Percentiles rank a stretch among this genome's conserved stretches.
Conservation (phyloP, 1,284 basidiomycete species). For the Termitomyces sp. region DNA sequence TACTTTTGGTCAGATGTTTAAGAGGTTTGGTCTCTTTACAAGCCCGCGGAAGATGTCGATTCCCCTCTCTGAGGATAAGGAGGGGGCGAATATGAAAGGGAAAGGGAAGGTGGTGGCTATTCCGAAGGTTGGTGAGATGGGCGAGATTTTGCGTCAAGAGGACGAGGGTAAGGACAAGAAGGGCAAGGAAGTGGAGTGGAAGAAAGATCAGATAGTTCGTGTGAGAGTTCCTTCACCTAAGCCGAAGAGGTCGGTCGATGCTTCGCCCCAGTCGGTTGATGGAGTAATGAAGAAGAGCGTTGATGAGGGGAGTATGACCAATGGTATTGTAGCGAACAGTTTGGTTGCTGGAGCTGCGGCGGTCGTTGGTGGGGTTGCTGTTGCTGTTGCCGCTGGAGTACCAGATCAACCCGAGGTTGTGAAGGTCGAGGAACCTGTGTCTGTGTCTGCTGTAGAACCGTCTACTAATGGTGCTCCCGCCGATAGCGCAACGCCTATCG, state of each 20-base stretch:
- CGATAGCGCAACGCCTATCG: neutral
- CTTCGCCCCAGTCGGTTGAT: conserved; percentile 20
- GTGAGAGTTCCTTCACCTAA: conserved; percentile 24
- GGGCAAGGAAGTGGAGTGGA: conserved; percentile 15
- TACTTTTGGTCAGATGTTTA: conserved; percentile 39
- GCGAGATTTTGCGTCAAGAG: conserved; percentile 55
- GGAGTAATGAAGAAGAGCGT: conserved; percentile 11
- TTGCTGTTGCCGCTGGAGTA: conserved; percentile 9
- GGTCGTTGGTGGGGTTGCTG: conserved; percentile 15
- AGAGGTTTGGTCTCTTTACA: conserved; percentile 57
- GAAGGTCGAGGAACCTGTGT: conserved; percentile 1
- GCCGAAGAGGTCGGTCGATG: conserved; percentile 22
- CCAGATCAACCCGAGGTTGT: neutral
- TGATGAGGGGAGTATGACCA: conserved; percentile 4
- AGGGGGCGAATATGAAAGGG: conserved; percentile 26
- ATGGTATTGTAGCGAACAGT: conserved; percentile 10
- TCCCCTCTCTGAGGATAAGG: neutral
- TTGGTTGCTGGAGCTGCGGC: conserved; percentile 15
- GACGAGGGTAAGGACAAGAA: conserved; percentile 24
- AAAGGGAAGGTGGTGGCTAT: conserved; percentile 23
- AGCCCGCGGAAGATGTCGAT: conserved; percentile 4
- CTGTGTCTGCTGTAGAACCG: neutral
- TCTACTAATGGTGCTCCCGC: neutral
- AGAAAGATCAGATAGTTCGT: conserved; percentile 15
- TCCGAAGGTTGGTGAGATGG: conserved; percentile 55